Evolutionary conservation across 192 early-diverging fungal genomes (phyloP).

Genomic region (Coemansia aciculifera): DNA sequence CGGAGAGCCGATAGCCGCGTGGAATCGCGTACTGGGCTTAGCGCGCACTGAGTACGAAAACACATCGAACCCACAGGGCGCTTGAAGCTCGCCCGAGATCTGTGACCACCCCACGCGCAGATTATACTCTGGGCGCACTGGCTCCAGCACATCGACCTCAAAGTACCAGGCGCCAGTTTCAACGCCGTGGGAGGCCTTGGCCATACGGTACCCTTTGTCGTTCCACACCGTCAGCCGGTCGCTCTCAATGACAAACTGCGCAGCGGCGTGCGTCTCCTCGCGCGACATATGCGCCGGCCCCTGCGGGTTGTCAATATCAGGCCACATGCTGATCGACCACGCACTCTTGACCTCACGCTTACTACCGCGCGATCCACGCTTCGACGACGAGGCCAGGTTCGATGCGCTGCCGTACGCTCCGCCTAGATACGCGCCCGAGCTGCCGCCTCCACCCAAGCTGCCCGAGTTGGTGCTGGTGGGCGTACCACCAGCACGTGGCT

Average conservation of each 20-base stretch:
- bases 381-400: slow-evolving; percentile 13
- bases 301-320: slow-evolving; percentile 67
- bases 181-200: slow-evolving; percentile 74
- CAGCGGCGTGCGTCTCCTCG: slow-evolving; percentile 64
- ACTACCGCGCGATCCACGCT: slow-evolving; percentile 26
- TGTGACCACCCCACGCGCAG: slow-evolving; percentile 74
- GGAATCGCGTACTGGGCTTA: slow-evolving; percentile 69
- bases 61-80: slow-evolving; percentile 71
- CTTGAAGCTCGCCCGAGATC: slow-evolving; percentile 76
- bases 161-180: slow-evolving; percentile 75
- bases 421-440: not conserved
- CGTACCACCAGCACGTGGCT: slow-evolving; percentile 21
- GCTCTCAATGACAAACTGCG: slow-evolving; percentile 64
- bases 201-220: slow-evolving; percentile 74
- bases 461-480: not conserved
- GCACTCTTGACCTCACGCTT: slow-evolving; percentile 43
- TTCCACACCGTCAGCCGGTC: slow-evolving; percentile 63
- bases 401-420: slow-evolving; percentile 10
- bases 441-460: not conserved
- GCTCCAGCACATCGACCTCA: slow-evolving; percentile 61
- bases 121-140: slow-evolving; percentile 57
- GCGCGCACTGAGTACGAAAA: slow-evolving; percentile 72
- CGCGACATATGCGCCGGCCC: slow-evolving; percentile 58
- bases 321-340: slow-evolving; percentile 61
- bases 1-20: slow-evolving; percentile 53